Evolutionary conservation across 1,139 yeast genomes (phyloP), one percentile per base, ranked within the genome.

Genomic region (Saccharomyces pastorianus): DNA sequence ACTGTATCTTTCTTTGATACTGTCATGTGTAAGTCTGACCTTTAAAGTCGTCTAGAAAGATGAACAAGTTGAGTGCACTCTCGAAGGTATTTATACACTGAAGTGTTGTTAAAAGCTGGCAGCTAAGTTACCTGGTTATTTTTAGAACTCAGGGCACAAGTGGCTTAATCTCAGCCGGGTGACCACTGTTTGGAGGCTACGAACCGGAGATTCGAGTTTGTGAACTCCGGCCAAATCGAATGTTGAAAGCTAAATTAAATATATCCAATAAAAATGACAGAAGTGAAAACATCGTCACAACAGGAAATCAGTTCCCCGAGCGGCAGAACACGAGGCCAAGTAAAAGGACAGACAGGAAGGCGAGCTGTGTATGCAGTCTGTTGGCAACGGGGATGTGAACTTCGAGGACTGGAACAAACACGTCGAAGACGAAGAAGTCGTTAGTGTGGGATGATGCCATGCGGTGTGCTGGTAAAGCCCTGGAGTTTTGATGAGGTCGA

Each of bases 401-500:
- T 83, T 80, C 74, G 87, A 86, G 65, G 99, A 93, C 68, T 93
- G 96, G 96, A 80, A 89, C 70, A 91, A 87, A n/a, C 76, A 84
- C 47, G 78, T 79, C 50, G 29, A 27, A 27, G 57, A 62, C 47
- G 81, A 81, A 38, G 88, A 89, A 14, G 83, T 91, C 54, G 99
- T 93, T 71, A 83, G 95, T 38, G 95, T 90, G 29, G 29, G 25
- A 93, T 95, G 98, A 90, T 95, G 54, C 99, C 99, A 1, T 80
- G 99, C 64, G 99, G 98, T 54, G 98, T 98, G 0, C 79, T 93
- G 61, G 91, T 95, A 69, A 93, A 95, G 72, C 99, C 99, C 49
- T 93, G 99, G 99, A 88, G 95, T 50, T 93, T 93, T 65, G 98
- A 95, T 73, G 99, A 93, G 72, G 82, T 95, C 53, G 95, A 91